Evolutionary conservation across 2,329 filamentous ascomycete species (phyloP), one percentile per base, ranked within the genome.

Genomic region (Kalmusia sp.): DNA sequence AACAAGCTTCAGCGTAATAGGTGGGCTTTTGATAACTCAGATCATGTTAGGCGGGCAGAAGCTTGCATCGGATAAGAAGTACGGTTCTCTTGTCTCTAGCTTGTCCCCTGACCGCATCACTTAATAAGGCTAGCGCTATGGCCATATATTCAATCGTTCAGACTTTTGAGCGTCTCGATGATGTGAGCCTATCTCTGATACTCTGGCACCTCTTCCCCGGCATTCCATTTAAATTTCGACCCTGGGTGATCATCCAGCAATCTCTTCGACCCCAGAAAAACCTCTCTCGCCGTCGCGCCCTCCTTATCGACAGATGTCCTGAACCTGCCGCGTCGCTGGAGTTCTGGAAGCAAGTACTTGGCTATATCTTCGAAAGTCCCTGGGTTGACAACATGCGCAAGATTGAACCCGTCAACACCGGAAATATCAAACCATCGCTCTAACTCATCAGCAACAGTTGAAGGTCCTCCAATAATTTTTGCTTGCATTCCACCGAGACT

Each of bases 331-430:
- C 61, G 54, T 43, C 50, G 30, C 44, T 60, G 63, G 33, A 68
- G 44, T 54, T 68, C 64, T 8, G 66, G 65, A 2, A 68, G 24
- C 27, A 69, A 25, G 27, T 55, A 56, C 34, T 64, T 50, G 3
- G 65, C 63, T 3, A 67, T 59, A 34, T 61, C 64, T 7, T 68
- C 58, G 43, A 68, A 59, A 2, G 59, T 55, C 1, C 62, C 57
- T 24, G 59, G 64, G n/a, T 60, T 49, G 24, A 63, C 59, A 6
- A 62, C 52, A 34, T 67, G 59, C 15, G 55, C 85, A 68, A 91
- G 80, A 64, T 91, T 91, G 71, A 91, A 91, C 0, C 87, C 87
- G 67, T 91, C 87, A 0, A 90, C 82, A 59, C 89, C 88, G 0
- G 84, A 86, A 63, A 88, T 86, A 3, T 75, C 62, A 0, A 90